phyloP scores from a whole-genome alignment of 768 basidiomycete species.

The Stropharia rugosoannulata region DNA sequence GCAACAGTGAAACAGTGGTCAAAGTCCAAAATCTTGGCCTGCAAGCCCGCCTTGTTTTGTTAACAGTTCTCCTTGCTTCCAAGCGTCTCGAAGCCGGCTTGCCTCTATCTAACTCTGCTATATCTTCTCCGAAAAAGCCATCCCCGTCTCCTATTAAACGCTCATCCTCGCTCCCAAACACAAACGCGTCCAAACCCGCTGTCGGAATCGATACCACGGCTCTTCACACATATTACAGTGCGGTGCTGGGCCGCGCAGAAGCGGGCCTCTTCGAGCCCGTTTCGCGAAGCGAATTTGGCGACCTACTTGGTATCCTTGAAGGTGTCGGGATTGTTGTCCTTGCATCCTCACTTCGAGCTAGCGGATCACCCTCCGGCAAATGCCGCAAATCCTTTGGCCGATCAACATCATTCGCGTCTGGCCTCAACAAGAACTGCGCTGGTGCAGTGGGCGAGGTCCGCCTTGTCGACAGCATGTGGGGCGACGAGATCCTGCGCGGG shows the following conservation, averaged over 20 bases:
- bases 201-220: slow-evolving; percentile 56
- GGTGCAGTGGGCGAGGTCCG: slow-evolving; percentile 48
- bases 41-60: slow-evolving; percentile 70
- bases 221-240: slow-evolving; percentile 63
- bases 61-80: slow-evolving; percentile 61
- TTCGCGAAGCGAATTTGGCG: slow-evolving; percentile 74
- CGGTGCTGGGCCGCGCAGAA: slow-evolving; percentile 56
- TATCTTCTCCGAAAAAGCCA: slow-evolving; percentile 34
- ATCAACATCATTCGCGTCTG: slow-evolving; percentile 53
- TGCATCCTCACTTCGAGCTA: slow-evolving; percentile 29
- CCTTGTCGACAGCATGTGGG: slow-evolving; percentile 61
- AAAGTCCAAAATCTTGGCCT: slow-evolving; percentile 72
- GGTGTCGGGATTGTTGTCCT: slow-evolving; percentile 63
- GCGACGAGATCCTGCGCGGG: slow-evolving; percentile 70
- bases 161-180: slow-evolving; percentile 31
- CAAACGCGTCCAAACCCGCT: slow-evolving; percentile 20
- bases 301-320: slow-evolving; percentile 71
- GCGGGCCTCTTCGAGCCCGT: slow-evolving; percentile 59
- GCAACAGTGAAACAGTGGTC: slow-evolving; percentile 59
- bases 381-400: slow-evolving; percentile 55
- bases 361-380: slow-evolving; percentile 39
- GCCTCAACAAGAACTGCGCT: slow-evolving; percentile 32
- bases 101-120: slow-evolving; percentile 40
- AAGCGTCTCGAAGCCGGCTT: slow-evolving; percentile 62
- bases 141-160: slow-evolving; percentile 54